Evolutionary conservation across 352 stramenopile species (phyloP).

Genomic region (Phytophthora palmivora): DNA sequence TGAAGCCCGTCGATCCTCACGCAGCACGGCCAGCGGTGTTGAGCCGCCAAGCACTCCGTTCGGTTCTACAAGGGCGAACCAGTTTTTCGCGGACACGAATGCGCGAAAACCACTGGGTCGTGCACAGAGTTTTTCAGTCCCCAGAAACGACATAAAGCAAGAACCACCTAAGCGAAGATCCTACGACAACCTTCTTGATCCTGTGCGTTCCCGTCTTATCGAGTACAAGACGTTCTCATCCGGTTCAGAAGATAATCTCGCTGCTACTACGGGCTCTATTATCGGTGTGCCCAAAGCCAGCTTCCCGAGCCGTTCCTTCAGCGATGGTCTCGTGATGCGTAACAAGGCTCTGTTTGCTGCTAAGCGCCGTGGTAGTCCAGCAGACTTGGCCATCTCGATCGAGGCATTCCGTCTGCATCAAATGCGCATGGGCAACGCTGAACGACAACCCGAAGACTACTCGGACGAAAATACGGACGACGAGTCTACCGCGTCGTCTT

Average conservation of each 20-base stretch:
- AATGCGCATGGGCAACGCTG: constrained; percentile 60
- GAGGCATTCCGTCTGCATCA: constrained; percentile 78
- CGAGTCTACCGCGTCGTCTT: constrained; percentile 36
- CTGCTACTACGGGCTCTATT: constrained; percentile 24
- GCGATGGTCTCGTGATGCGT: constrained; percentile 77
- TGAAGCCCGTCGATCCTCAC: constrained; percentile 65
- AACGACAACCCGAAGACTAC: constrained; percentile 42
- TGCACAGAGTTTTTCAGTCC: constrained; percentile 59
- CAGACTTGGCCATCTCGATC: constrained; percentile 80
- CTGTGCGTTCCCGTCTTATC: constrained; percentile 75
- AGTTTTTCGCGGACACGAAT: constrained; percentile 27
- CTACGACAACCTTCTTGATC: constrained; percentile 75
- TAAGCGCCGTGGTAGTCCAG: constrained; percentile 72
- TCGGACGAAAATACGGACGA: constrained; percentile 55
- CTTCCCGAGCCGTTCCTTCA: constrained; percentile 77
- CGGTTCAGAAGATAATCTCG: constrained; percentile 11
- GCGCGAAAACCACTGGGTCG: constrained; percentile 22
- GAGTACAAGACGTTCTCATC: constrained; percentile 87
- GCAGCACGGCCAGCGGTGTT: constrained; percentile 31
- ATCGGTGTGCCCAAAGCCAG: constrained; percentile 63
- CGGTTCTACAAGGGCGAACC: constrained; percentile 18
- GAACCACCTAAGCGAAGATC: constrained; percentile 57
- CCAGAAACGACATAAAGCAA: constrained; percentile 21
- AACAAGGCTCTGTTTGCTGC: constrained; percentile 67
- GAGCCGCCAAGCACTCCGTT: constrained; percentile 25